phyloP scores from a whole-genome alignment of 805 yeast species.

The Suhomyces xylopsoci region DNA sequence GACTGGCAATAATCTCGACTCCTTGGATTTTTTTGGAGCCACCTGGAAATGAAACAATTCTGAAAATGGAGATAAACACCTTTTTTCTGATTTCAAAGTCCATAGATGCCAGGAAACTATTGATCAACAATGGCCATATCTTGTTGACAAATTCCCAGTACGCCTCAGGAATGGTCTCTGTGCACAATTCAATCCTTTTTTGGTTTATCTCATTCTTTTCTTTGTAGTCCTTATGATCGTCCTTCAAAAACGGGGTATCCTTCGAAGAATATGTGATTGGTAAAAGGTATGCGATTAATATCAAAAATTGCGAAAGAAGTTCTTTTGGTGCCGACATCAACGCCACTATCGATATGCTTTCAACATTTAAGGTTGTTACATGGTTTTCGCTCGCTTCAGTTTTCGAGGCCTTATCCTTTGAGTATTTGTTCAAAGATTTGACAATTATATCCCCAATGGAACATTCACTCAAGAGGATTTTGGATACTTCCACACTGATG shows the following conservation, averaged over 20 bases:
- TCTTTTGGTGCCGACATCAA: conserved; percentile 73
- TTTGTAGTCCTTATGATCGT: conserved; percentile 17
- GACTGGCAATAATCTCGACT: conserved; percentile 38
- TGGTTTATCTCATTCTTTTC: conserved; percentile 27
- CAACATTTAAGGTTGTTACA: conserved; percentile 1
- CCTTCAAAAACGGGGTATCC: conserved; percentile 29
- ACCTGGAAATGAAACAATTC: conserved; percentile 45
- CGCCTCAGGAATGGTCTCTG: conserved; percentile 17
- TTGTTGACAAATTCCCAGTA: conserved; percentile 41
- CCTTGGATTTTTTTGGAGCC: conserved; percentile 29
- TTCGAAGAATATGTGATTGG: conserved; percentile 44
- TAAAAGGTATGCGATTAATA: conserved; percentile 53
- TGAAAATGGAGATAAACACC: conserved; percentile 50
- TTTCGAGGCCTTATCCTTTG: conserved; percentile 24
- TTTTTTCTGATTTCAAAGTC: conserved; percentile 61
- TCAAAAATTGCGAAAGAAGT: conserved; percentile 51
- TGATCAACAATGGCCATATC: conserved; percentile 53
- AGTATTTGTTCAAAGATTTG: conserved; percentile 50
- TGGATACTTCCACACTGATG: conserved; percentile 40
- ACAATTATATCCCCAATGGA: conserved; percentile 47
- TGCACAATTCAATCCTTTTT: conserved; percentile 29
- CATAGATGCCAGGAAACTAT: conserved; percentile 69
- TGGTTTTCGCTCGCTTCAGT: conserved; percentile 4
- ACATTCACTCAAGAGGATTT: conserved; percentile 45
- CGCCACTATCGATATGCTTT: conserved; percentile 55